Base-by-base conservation (phyloP, 441 rosid species). In the Isatis lusitanica region DNA sequence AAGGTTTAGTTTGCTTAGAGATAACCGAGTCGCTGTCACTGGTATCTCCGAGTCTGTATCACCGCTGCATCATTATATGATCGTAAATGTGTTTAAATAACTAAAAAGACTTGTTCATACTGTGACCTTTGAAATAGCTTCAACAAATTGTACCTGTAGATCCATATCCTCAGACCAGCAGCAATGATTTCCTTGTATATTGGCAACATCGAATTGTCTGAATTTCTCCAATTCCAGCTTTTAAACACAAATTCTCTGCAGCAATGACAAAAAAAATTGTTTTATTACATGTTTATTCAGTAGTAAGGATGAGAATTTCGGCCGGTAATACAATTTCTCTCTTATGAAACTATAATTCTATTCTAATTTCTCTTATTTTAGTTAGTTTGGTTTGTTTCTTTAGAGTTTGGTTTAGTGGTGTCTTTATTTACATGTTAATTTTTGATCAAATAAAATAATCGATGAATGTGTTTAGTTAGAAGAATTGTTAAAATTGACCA, bases 41-140 rank as follows among this genome's bases (percentile, higher is more conserved):
- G 96, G 94, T 17, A 91, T 88, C 17, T 88, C 86, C 1, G 97
- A 81, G 64, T 93, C 94, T 7, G 87, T 88, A 66, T 93, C 98
- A 1, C 98, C 97, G 26, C 98, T 91, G 85, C 79, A 78, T 40
- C 28, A 35, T 50, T 12, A 18, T 13, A 35, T 30, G 39, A 26
- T n/a, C 6, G 43, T 15, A 33, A 12, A 21, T 48, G 35, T 47
- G 59, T 13, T 1, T 43, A 24, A 35, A 7, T 5, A 9, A 73
- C 44, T 39, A n/a, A 44, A 44, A 62, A 35, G 2, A 53, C 42
- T 35, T 63, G 33, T 35, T 9, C 69, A 17, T 15, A 15, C 9
- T 43, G 39, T 44, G 26, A 43, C 11, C 31, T 42, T 36, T 28
- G 51, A 26, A 26, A 26, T 26, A 26, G 28, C 3, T 26, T 26